Base-by-base conservation (phyloP, 202 grass and related monocot genomes). In the Cymbopogon flexuosus region DNA sequence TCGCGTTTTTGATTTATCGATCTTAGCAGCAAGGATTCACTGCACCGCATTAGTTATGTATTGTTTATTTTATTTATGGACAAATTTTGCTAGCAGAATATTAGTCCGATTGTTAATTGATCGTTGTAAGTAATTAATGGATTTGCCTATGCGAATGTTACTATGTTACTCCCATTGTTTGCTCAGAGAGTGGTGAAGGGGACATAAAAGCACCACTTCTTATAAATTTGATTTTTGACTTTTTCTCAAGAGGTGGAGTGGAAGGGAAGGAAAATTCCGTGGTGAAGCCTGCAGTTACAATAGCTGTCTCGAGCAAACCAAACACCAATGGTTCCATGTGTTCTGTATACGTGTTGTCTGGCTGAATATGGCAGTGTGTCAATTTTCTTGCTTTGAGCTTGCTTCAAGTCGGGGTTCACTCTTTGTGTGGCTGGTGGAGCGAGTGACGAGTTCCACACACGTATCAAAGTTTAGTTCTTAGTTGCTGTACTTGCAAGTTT, bases 361-460 rank as follows among this genome's bases (percentile, higher is more conserved):
- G 66, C 36, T 72, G 41, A 77, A 18, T 73, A 66, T 3, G 41
- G 21, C 29, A 35, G 29, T 59, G 29, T 59, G 2, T 37, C 16
- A 35, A 40, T 43, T 77, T 23, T 39, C 49, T 89, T 82, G 57
- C 77, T 54, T 89, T 1, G 35, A 81, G 46, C 3, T 85, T 41
- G 16, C 58, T 89, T 89, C 47, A 82, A 61, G 64, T 85, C n/a
- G 18, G 64, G 64, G 39, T 67, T 72, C 72, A 78, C 78, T 71
- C 61, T 75, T 74, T 65, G 11, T 42, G 46, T 74, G 43, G 79
- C 78, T 73, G 29, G 85, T 79, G 45, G 41, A 52, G 43, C 1
- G n/a, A 52, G 52, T 62, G 30, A 22, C 9, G 5, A 65, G n/a
- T 85, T 81, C 22, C 36, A 77, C 56, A 52, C 56, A 39, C 64